A percentile compares a stretch with the other conserved stretches of the same genome.
Evolutionary conservation across 2,329 filamentous ascomycete species (phyloP).

Genomic region (Cadophora malorum): DNA sequence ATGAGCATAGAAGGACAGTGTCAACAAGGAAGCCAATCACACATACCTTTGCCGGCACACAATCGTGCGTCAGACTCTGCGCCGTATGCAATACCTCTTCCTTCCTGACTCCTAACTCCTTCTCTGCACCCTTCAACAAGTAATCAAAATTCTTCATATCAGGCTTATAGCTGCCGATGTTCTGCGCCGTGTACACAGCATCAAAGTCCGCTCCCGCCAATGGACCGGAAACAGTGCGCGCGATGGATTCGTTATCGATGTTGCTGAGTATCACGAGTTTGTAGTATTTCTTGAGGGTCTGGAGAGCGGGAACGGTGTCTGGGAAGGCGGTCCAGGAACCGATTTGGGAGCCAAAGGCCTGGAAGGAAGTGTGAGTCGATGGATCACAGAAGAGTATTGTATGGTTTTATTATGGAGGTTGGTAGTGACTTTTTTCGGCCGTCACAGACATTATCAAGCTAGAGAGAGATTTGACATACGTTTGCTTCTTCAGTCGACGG

Average conservation of each 20-base stretch:
- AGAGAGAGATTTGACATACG: not conserved
- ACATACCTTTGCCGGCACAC: slow-evolving; percentile 62
- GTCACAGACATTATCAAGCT: not conserved
- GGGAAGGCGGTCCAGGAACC: slow-evolving; percentile 54
- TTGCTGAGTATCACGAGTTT: slow-evolving; percentile 62
- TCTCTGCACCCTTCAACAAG: slow-evolving; percentile 60
- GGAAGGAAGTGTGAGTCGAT: slow-evolving; percentile 30
- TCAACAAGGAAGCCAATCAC: not conserved
- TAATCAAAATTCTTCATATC: slow-evolving; percentile 68
- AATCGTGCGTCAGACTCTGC: slow-evolving; percentile 73
- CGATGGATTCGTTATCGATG: slow-evolving; percentile 59
- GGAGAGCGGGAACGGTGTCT: slow-evolving; percentile 54
- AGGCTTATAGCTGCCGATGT: slow-evolving; percentile 75
- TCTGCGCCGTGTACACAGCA: slow-evolving; percentile 69
- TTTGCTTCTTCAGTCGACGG: slow-evolving; percentile 32
- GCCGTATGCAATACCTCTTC: slow-evolving; percentile 68
- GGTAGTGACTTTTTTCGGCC: too few relatives aligned
- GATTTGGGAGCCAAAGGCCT: slow-evolving; percentile 50
- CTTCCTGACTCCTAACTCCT: slow-evolving; percentile 60
- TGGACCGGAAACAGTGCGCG: slow-evolving; percentile 50
- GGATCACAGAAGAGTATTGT: slow-evolving; percentile 19
- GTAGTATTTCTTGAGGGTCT: slow-evolving; percentile 50
- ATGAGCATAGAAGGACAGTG: too few relatives aligned
- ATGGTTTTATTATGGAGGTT: not conserved
- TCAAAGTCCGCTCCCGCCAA: slow-evolving; percentile 60